These are phyloP conservation scores for Lagenidium sp. DNA, from an alignment of 352 stramenopile species.

Conservation along the genomic window DNA sequence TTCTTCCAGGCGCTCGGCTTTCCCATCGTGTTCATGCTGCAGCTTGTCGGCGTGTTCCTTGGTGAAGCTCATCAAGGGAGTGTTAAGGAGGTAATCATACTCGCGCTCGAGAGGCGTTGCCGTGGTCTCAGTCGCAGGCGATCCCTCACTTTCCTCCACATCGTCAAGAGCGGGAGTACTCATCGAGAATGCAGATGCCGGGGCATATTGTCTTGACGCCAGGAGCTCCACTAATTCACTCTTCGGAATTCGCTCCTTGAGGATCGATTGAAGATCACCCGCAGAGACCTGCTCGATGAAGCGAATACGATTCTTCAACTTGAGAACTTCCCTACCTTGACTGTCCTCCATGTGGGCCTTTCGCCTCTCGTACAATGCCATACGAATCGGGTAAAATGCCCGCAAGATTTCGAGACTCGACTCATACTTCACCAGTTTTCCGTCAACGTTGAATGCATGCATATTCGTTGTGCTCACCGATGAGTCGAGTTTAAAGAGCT, in stretches of 20 bases:
- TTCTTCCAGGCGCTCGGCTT: conserved; percentile 80
- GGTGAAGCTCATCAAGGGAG: conserved; percentile 97
- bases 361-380: conserved; percentile 82
- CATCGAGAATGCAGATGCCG: conserved; percentile 45
- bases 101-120: conserved; percentile 14
- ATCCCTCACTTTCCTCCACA: background rate
- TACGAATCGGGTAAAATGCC: conserved; percentile 90
- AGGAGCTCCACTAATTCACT: conserved; percentile 42
- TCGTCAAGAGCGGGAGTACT: no score
- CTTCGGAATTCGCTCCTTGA: conserved; percentile 68
- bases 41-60: conserved; percentile 92
- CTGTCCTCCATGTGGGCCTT: conserved; percentile 80
- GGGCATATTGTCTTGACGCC: conserved; percentile 30
- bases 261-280: conserved; percentile 87
- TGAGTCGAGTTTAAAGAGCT: conserved; percentile 92
- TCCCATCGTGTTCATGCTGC: conserved; percentile 84
- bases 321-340: conserved; percentile 76
- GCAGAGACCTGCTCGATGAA: conserved; percentile 96
- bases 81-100: conserved; percentile 98
- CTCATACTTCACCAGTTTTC: conserved; percentile 90
- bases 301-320: conserved; percentile 94
- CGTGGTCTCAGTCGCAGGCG: background rate
- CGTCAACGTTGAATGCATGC: conserved; percentile 92
- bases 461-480: conserved; percentile 97
- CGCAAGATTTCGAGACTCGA: conserved; percentile 88